Conservation (phyloP, 2,329 filamentous ascomycete species). For the Fusarium verticillioides region DNA sequence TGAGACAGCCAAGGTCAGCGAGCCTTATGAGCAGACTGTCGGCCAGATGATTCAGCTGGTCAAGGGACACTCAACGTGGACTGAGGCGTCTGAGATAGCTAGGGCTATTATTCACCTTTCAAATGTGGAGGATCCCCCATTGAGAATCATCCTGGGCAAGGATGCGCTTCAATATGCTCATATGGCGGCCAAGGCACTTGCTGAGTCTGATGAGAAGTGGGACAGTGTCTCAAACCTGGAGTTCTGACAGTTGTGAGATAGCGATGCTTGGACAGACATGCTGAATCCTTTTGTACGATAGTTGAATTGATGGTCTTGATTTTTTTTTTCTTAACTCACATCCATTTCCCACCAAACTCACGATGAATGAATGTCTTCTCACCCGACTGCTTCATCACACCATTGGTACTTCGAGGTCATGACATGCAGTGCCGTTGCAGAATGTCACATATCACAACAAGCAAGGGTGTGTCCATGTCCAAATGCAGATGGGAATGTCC, state of each 20-base stretch:
- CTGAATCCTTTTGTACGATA: neutral
- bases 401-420: too few species aligned
- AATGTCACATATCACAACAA: neutral
- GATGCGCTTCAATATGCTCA: conserved; percentile 43
- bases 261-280: rapidly evolving
- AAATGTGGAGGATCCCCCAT: conserved; percentile 43
- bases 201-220: conserved; percentile 49
- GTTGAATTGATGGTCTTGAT: neutral
- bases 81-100: conserved; percentile 43
- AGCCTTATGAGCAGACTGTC: conserved; percentile 52
- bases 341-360: rapidly evolving
- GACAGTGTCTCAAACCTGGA: conserved; percentile 19
- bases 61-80: neutral
- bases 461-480: neutral
- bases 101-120: conserved; percentile 44
- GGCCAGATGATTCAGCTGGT: conserved; percentile 37
- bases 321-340: rapidly evolving
- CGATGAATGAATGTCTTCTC: neutral
- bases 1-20: conserved; percentile 41
- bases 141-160: conserved; percentile 48
- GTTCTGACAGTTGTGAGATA: neutral
- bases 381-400: rapidly evolving
- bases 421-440: too few species aligned
- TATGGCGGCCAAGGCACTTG: conserved; percentile 33
- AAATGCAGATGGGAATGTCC: too few species aligned